Conservation (phyloP, 768 basidiomycete species). For the Lentinula sp. region DNA sequence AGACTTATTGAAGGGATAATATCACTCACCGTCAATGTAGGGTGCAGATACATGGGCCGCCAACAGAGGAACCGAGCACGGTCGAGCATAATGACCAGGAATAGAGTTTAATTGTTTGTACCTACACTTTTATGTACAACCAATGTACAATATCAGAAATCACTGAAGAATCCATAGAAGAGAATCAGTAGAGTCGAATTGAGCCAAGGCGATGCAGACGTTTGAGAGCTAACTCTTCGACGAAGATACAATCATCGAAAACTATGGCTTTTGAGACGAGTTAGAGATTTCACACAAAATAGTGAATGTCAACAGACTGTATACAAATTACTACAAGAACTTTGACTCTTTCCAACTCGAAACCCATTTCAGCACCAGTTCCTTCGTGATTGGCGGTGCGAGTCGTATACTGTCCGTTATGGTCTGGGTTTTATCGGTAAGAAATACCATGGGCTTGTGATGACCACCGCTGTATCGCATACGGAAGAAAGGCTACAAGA, state of each 20-base stretch:
- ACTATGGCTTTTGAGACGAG: too few relatives aligned
- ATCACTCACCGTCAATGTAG: slow-evolving; percentile 14
- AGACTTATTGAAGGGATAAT: background rate
- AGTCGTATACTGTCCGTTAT: slow-evolving; percentile 24
- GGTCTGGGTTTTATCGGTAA: slow-evolving; percentile 22
- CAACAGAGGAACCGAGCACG: slow-evolving; percentile 37
- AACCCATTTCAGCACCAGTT: slow-evolving; percentile 35
- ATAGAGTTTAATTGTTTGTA: background rate
- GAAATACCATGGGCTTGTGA: slow-evolving; percentile 28
- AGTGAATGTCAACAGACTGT: background rate
- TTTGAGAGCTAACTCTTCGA: too few relatives aligned
- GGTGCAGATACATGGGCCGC: slow-evolving; percentile 42
- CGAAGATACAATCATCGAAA: too few relatives aligned
- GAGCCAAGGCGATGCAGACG: too few relatives aligned
- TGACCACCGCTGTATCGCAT: slow-evolving; percentile 16
- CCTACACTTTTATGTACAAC: background rate
- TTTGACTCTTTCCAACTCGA: slow-evolving; percentile 32
- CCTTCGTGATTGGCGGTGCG: slow-evolving; percentile 22
- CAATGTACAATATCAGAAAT: background rate
- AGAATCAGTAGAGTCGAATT: too few relatives aligned
- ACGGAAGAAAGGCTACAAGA: slow-evolving; percentile 26
- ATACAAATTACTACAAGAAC: slow-evolving; percentile 17
- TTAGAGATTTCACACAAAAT: too few relatives aligned
- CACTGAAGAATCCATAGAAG: too few relatives aligned
- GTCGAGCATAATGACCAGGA: background rate